Evolutionary conservation across 2,329 filamentous ascomycete genomes (phyloP), one percentile per base, ranked within the genome.

Genomic region (Botrytis aclada): DNA sequence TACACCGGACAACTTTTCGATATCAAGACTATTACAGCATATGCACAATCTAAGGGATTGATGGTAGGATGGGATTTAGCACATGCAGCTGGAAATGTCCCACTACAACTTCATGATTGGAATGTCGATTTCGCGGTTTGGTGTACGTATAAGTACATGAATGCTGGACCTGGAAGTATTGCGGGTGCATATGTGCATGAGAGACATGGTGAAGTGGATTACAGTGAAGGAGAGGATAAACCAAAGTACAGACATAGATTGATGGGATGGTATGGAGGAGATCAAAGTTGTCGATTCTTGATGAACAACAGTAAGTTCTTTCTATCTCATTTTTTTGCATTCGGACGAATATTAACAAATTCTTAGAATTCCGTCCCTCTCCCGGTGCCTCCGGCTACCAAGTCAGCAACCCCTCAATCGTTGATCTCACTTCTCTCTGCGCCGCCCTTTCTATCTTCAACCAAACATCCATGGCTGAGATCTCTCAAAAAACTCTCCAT

Each of bases 61-160:
- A 82, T 89, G 1, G 89, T 96, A 7, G 93, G 94, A 39, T 97
- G 94, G 94, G 94, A 97, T 80, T 89, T 96, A 39, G 94, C 94
- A 0, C 94, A 97, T 81, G 93, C 93, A 0, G 92, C 88, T 34
- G 94, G 94, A 45, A 97, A 97, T 79, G 92, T 97, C 2, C 89
- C 92, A 58, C 83, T 97, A 29, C 83, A 86, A 73, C 86, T 97
- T 32, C 94, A 97, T 82, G 93, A 95, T 78, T 97, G 94, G 94
- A 87, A 92, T 77, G 93, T 97, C 47, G 94, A 97, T 81, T 97
- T 97, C 79, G 94, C 95, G 25, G 93, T 88, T 71, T 97, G 94
- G 94, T 97, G 94, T 82, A 95, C 91, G 29, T 97, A 97, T 86
- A 97, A 97, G 84, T 97, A 97, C 83, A 88, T 97, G 81, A 97